These are phyloP conservation scores for Paraphysoderma sedebokerense DNA, from an alignment of 371 early-diverging fungal genomes.

Conservation along the genomic window DNA sequence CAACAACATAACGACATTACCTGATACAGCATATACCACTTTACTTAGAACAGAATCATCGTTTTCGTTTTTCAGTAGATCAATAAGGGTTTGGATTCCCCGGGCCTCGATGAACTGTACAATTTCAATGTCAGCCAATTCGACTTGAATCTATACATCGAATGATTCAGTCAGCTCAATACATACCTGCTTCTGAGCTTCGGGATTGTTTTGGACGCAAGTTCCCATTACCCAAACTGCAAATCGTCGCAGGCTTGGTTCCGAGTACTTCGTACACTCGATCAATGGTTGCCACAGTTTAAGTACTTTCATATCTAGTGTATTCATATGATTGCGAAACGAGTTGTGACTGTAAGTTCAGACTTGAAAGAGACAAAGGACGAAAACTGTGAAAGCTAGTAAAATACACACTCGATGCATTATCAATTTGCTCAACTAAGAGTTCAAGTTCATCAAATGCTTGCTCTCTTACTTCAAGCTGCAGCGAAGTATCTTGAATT, in stretches of 20 bases:
- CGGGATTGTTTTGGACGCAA: conserved; percentile 79
- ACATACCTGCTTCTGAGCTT: conserved; percentile 58
- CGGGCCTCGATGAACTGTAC: no score
- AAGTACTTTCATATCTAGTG: conserved; percentile 61
- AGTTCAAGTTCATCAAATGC: conserved; percentile 87
- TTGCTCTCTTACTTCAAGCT: conserved; percentile 45
- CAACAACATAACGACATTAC: no score
- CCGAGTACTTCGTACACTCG: conserved; percentile 25
- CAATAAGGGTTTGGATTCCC: no score
- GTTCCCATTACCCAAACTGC: conserved; percentile 86
- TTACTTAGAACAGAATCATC: no score
- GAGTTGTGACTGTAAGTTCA: not conserved
- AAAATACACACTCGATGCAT: conserved; percentile 60
- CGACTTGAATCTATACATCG: no score
- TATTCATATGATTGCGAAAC: not conserved
- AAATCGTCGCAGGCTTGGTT: conserved; percentile 43
- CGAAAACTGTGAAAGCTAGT: no score
- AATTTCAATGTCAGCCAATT: no score
- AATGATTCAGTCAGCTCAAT: no score
- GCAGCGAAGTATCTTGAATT: conserved; percentile 31
- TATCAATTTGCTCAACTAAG: conserved; percentile 88
- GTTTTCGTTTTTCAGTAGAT: no score
- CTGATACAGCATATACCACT: no score
- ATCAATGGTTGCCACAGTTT: conserved; percentile 71
- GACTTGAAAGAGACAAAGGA: not conserved